Base-by-base conservation (phyloP, 768 basidiomycete genomes). In the Ramaria sp. region DNA sequence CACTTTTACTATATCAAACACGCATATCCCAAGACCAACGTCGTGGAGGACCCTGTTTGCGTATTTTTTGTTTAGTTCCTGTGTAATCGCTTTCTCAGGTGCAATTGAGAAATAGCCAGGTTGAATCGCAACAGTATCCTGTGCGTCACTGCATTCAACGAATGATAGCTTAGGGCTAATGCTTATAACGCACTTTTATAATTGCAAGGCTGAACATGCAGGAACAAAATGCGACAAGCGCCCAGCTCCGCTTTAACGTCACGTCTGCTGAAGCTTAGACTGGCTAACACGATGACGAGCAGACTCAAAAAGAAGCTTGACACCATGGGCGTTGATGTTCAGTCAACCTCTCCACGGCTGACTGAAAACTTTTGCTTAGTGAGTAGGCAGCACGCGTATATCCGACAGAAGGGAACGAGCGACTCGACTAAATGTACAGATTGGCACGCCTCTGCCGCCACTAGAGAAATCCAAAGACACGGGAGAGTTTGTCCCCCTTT, bases 61-160 rank as follows among this genome's bases (percentile, higher is more conserved):
- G 62, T 95, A 98, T 70, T 96, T 96, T 68, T 89, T 89, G 75
- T 98, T 94, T 61, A 98, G 75, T 64, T 92, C 89, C 59, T 84
- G 80, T 27, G 79, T 84, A 62, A 97, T 78, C 0, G 92, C 90
- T 48, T 87, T 81, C 48, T 88, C 85, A 41, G 82, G 78, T 1
- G 88, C 83, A 0, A 82, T 73, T 7, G 81, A 85, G 65, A 96
- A 97, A 62, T 91, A 81, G n/a, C 80, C 77, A 7, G 95, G 91
- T 51, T 86, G 83, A n/a, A 99, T 76, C 1, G 90, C 81, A 38
- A 97, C 80, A 1, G 89, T 95, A 70, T 99, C 95, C 92, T 95
- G 6, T n/a, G 45, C 27, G 24, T 38, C 33, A 31, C 20, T 24
- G 5, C 7, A 0, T 15, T 15, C 31, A 27, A 17, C 13, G 19